Evolutionary conservation across 2,329 filamentous ascomycete species (phyloP).

Genomic region (Karstenula rhodostoma): DNA sequence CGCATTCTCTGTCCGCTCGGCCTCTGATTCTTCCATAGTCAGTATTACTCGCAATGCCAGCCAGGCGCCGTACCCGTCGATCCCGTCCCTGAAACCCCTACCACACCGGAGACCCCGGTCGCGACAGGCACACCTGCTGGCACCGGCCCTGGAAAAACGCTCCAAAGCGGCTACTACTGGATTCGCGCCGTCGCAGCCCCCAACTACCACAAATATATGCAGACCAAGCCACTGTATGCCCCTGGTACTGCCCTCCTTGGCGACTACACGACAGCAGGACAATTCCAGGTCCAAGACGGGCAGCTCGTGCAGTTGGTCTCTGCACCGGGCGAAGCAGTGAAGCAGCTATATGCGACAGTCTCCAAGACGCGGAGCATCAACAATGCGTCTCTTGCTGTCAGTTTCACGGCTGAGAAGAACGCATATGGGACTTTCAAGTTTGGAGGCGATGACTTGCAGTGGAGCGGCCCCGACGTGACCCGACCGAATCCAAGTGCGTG

Average conservation of each 20-base stretch:
- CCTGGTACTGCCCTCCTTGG: slow-evolving; percentile 61
- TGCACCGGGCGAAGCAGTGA: slow-evolving; percentile 55
- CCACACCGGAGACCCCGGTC: slow-evolving; percentile 22
- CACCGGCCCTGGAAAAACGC: slow-evolving; percentile 54
- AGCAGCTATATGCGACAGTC: slow-evolving; percentile 45
- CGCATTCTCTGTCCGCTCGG: background rate
- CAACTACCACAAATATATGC: slow-evolving; percentile 60
- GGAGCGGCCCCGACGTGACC: slow-evolving; percentile 58
- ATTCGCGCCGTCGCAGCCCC: slow-evolving; percentile 65
- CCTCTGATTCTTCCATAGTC: slow-evolving; percentile 30
- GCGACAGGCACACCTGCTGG: slow-evolving; percentile 36
- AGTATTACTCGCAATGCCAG: slow-evolving; percentile 53
- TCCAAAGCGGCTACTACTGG: slow-evolving; percentile 64
- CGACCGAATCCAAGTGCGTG: slow-evolving; percentile 66
- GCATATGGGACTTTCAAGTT: slow-evolving; percentile 65
- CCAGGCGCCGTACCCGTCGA: slow-evolving; percentile 40
- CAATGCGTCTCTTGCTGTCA: slow-evolving; percentile 56
- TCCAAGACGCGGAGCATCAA: slow-evolving; percentile 38
- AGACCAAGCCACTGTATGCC: slow-evolving; percentile 46
- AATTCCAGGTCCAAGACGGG: slow-evolving; percentile 64
- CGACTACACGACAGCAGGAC: slow-evolving; percentile 62
- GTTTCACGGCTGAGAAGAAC: slow-evolving; percentile 61
- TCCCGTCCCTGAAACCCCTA: slow-evolving; percentile 20
- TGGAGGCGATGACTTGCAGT: slow-evolving; percentile 66
- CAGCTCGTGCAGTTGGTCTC: slow-evolving; percentile 66